Percentiles rank a stretch among this genome's conserved stretches.
These are phyloP conservation scores for Quercus glauca DNA, from an alignment of 306 rosid genomes.

Conservation along the genomic window DNA sequence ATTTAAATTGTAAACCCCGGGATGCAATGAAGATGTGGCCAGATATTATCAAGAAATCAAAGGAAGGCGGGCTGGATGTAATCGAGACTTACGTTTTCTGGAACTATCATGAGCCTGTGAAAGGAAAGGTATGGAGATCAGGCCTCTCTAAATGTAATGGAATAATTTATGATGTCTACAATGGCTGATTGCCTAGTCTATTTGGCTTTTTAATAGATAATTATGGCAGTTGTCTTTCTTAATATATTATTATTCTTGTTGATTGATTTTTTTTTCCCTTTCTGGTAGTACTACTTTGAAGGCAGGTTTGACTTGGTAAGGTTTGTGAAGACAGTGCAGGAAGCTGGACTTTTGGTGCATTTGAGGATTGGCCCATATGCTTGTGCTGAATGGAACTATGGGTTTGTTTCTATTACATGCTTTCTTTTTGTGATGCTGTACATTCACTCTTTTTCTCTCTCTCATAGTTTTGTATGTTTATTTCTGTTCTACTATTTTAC, in stretches of 20 bases:
- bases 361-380: conserved; percentile 33
- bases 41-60: too few relatives aligned
- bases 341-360: conserved; percentile 28
- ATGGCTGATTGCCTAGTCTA: too few relatives aligned
- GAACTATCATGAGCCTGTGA: too few relatives aligned
- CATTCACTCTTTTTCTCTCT: background rate
- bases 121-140: too few relatives aligned
- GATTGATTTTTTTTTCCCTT: background rate
- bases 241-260: background rate
- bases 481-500: too few relatives aligned
- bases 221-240: background rate
- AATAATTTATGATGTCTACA: too few relatives aligned
- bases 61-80: too few relatives aligned
- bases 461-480: background rate
- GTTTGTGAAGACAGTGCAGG: conserved; percentile 28
- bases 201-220: too few relatives aligned
- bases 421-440: background rate
- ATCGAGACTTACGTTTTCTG: too few relatives aligned
- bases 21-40: too few relatives aligned
- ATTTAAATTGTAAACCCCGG: too few relatives aligned
- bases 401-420: background rate
- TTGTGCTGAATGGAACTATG: conserved; percentile 7
- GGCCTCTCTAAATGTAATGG: too few relatives aligned
- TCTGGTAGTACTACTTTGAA: conserved; percentile 24
- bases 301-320: conserved; percentile 27